A percentile compares a stretch with the other conserved stretches of the same genome.
Conservation (phyloP, 306 rosid genomes). For the Echinosophora koreensis region DNA sequence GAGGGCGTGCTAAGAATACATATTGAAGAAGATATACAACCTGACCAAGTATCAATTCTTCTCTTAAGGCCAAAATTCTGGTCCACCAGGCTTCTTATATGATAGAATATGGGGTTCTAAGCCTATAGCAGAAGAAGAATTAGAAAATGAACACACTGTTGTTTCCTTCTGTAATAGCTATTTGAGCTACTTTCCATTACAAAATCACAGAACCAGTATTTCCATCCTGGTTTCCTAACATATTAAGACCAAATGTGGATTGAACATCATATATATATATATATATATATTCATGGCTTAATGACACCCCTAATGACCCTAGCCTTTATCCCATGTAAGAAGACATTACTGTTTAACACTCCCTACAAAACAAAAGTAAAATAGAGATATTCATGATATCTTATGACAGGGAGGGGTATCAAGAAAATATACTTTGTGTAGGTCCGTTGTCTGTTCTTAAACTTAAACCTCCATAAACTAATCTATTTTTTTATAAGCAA, state of each 20-base stretch:
- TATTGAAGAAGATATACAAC: constrained; percentile 22
- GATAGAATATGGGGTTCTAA: too few relatives aligned
- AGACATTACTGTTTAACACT: background rate
- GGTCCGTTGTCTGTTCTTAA: background rate
- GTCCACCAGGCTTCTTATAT: constrained; percentile 64
- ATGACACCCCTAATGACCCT: constrained; percentile 5
- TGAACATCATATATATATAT: background rate
- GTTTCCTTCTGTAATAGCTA: too few relatives aligned
- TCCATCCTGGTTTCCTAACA: background rate
- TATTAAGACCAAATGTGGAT: background rate
- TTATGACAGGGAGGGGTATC: background rate
- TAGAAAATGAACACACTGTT: too few relatives aligned
- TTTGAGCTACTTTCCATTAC: too few relatives aligned
- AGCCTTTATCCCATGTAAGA: constrained; percentile 8
- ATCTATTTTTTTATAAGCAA: too few relatives aligned
- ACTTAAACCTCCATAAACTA: constrained; percentile 1
- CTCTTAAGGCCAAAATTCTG: constrained; percentile 68
- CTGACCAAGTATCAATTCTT: constrained; percentile 31
- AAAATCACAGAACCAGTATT: too few relatives aligned
- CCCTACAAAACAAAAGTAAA: background rate
- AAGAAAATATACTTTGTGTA: too few relatives aligned
- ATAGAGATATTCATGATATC: background rate
- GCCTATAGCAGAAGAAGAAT: too few relatives aligned
- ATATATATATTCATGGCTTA: background rate
- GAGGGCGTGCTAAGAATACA: constrained; percentile 10